Evolutionary conservation across 495 filamentous ascomycete species (phyloP).

Genomic region (Penicillium coprophilum): DNA sequence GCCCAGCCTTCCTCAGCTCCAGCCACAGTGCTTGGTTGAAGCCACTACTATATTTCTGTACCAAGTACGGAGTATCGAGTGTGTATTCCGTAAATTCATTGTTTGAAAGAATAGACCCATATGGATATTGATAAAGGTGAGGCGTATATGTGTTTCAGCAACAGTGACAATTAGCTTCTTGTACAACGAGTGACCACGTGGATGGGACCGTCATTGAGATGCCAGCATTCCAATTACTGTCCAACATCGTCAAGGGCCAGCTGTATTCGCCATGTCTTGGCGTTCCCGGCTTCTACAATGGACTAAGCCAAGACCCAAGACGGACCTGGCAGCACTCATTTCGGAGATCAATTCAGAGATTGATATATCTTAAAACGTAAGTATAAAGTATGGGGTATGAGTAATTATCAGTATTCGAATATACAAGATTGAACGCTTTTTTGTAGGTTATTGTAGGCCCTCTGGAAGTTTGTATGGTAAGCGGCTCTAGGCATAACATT

Average conservation of each 20-base stretch:
- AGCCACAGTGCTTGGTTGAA: background rate
- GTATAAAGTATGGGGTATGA: no score
- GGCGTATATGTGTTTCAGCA: background rate
- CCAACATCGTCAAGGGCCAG: slow-evolving; percentile 1
- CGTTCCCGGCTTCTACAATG: background rate
- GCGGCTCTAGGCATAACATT: background rate
- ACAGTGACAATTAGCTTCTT: background rate
- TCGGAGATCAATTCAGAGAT: background rate
- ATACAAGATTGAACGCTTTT: background rate
- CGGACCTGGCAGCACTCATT: background rate
- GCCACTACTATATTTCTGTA: background rate
- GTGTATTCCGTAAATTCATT: background rate
- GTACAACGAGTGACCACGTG: slow-evolving; percentile 8
- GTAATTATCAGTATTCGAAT: background rate
- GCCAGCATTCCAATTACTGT: background rate
- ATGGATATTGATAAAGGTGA: background rate
- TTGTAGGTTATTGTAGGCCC: background rate
- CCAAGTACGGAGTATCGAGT: background rate
- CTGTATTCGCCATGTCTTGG: slow-evolving; percentile 5
- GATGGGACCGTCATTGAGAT: background rate
- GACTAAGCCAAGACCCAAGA: background rate
- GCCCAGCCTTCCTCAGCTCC: background rate
- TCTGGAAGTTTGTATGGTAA: background rate
- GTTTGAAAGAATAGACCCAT: background rate
- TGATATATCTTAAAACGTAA: background rate